Evolutionary conservation across 2,329 filamentous ascomycete genomes (phyloP).

Genomic region (Cyphellophora europaea): DNA sequence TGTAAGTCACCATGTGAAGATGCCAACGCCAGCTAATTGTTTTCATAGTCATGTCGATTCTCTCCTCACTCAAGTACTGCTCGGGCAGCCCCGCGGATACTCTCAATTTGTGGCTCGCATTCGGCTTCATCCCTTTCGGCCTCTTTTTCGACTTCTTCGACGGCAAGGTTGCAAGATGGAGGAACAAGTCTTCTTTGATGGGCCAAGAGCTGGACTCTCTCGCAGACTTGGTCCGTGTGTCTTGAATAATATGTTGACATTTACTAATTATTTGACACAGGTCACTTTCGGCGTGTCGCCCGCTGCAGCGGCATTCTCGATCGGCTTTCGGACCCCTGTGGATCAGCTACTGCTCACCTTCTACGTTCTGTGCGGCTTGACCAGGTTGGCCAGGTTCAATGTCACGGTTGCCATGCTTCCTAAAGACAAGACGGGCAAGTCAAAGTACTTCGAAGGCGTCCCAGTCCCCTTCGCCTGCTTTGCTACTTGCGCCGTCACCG

Average conservation of each 20-base stretch:
- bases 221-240: constrained; percentile 68
- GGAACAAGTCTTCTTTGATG: constrained; percentile 95
- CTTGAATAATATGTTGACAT: neutral
- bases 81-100: constrained; percentile 59
- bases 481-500: constrained; percentile 72
- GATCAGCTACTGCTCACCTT: constrained; percentile 75
- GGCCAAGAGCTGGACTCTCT: constrained; percentile 94
- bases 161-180: constrained; percentile 91
- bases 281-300: constrained; percentile 93
- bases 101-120: constrained; percentile 68
- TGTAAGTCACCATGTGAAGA: neutral
- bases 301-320: constrained; percentile 74
- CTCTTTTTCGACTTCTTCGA: constrained; percentile 98
- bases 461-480: constrained; percentile 81
- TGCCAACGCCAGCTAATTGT: constrained; percentile 1
- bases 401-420: constrained; percentile 84
- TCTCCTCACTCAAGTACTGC: constrained; percentile 90
- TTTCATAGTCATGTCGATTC: constrained; percentile 71
- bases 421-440: constrained; percentile 86
- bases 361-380: constrained; percentile 92
- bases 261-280: constrained; percentile 34
- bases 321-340: constrained; percentile 73
- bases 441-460: constrained; percentile 91
- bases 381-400: constrained; percentile 91
- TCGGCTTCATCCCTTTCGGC: constrained; percentile 82